These are phyloP conservation scores for Gracilaria gracilis DNA, from an alignment of 23 red algal genomes.

Conservation along the genomic window DNA sequence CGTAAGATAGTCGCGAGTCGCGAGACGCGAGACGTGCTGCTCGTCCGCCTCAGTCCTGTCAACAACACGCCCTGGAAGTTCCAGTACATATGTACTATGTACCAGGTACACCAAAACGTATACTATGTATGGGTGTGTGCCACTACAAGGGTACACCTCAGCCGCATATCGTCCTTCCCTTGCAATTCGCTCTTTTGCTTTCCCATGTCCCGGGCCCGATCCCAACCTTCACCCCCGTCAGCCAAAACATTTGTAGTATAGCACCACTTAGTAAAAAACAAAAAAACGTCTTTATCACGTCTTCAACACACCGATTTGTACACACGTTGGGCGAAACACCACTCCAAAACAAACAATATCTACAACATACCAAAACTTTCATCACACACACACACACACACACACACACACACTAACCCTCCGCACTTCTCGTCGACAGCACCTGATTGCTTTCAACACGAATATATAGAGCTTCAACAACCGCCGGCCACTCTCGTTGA, in stretches of 20 bases:
- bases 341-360: background rate
- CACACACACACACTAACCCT: background rate
- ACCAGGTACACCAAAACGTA: no score
- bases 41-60: background rate
- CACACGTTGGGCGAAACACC: background rate
- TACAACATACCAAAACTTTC: background rate
- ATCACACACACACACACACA: background rate
- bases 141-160: no score
- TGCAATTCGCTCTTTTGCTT: no score
- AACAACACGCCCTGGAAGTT: no score
- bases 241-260: background rate
- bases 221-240: background rate
- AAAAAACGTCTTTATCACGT: background rate
- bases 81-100: no score
- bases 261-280: background rate
- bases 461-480: conserved; percentile 72
- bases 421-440: background rate
- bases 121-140: no score
- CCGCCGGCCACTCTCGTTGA: conserved; percentile 71
- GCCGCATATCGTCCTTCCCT: background rate
- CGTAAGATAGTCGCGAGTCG: background rate
- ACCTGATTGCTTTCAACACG: conserved; percentile 28
- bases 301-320: background rate
- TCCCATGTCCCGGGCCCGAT: background rate
- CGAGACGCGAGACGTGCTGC: background rate